Evolutionary conservation across 176 grass and related monocot species (phyloP), one percentile per base, ranked within the genome.

Genomic region (Alloteropsis semialata): DNA sequence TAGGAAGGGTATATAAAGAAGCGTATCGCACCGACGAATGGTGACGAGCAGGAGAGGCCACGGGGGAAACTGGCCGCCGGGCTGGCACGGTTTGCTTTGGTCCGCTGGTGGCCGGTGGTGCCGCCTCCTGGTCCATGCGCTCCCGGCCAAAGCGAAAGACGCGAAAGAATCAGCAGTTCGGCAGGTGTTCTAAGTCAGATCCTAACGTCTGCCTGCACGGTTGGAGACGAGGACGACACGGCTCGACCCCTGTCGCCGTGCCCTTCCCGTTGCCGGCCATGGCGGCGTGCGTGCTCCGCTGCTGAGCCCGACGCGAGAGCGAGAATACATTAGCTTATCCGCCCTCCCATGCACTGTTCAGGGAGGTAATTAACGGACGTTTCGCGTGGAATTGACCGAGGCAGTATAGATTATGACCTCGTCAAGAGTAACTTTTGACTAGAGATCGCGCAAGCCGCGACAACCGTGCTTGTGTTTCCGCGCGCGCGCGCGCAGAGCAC

Each of bases 1-100:
- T 45, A 22, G n/a, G 22, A 25, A 2, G 2, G 12, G 43, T 79
- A 79, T 66, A 37, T 66, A 79, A 79, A 80, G 28, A 66, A 18
- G 21, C 61, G 77, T 66, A 65, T 37, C 76, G 12, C 77, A 66
- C 61, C 77, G 77, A 79, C 77, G 60, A 36, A 10, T 22, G 39
- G 29, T 33, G 69, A 3, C 16, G 10, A 48, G 76, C 75, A 22
- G 41, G 75, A 22, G 45, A 29, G 76, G 28, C 43, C 43, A 79
- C 6, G 5, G 59, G 34, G 28, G 4, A 21, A 51, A 51, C 17
- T 5, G 44, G 42, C 28, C 6, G 65, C 65, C 37, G 34, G 37
- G 37, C 21, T 9, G 63, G 63, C 18, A 29, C 61, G 39, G 8
- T 43, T 61, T 28, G 15, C 46, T 18, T 13, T 30, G 71, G 46